Evolutionary conservation across 73 alveolate species (phyloP).

Genomic region (Uronychia setigera): DNA sequence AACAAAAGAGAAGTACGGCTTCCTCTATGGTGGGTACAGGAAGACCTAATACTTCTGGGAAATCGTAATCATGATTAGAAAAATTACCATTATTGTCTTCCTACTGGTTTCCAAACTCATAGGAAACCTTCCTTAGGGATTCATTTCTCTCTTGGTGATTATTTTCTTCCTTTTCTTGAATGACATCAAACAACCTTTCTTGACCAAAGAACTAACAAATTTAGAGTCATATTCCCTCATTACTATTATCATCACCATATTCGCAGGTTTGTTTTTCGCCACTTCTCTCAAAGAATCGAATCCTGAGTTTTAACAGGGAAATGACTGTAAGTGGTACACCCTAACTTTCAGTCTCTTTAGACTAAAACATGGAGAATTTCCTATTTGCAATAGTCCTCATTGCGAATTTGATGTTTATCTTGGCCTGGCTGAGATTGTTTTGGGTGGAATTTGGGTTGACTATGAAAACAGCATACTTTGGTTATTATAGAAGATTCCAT

Average conservation of each 20-base stretch:
- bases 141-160: neutral
- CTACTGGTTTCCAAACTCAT: neutral
- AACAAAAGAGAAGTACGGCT: constrained; percentile 17
- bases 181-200: neutral
- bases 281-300: neutral
- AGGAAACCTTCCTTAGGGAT: neutral
- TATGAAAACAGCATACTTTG: too few species aligned
- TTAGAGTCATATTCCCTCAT: neutral
- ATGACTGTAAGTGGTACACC: neutral
- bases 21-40: constrained; percentile 33
- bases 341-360: too few species aligned
- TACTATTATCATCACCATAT: neutral
- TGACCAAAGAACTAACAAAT: neutral
- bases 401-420: too few species aligned
- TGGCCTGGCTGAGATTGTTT: too few species aligned
- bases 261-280: neutral
- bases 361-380: too few species aligned
- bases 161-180: neutral
- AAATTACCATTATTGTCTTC: neutral
- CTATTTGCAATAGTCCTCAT: too few species aligned
- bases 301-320: neutral
- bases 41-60: constrained; percentile 24
- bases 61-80: constrained; percentile 12
- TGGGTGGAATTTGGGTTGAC: too few species aligned
- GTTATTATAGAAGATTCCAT: too few species aligned